Evolutionary conservation across 805 yeast species (phyloP).

Genomic region (Candida yuanshanica): DNA sequence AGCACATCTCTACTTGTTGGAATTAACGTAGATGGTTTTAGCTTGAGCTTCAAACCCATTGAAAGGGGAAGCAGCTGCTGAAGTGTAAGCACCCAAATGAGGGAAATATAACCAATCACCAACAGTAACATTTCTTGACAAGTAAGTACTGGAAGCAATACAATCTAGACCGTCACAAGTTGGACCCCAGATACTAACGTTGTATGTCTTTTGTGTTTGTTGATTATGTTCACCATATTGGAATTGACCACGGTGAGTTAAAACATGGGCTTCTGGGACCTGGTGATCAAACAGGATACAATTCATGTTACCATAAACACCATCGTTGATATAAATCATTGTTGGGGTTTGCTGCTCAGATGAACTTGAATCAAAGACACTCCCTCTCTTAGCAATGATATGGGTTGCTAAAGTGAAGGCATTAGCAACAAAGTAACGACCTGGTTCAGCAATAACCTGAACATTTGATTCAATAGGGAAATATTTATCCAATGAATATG

Average conservation of each 20-base stretch:
- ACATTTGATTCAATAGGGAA: constrained; percentile 48
- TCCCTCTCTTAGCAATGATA: constrained; percentile 76
- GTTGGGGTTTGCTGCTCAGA: constrained; percentile 32
- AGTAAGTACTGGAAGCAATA: constrained; percentile 44
- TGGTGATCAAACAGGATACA: constrained; percentile 93
- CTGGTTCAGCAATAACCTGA: constrained; percentile 84
- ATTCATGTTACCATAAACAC: constrained; percentile 92
- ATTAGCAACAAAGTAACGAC: constrained; percentile 79
- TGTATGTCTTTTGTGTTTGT: constrained; percentile 18
- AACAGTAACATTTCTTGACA: constrained; percentile 58
- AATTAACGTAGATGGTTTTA: constrained; percentile 58
- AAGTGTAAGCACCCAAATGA: constrained; percentile 85
- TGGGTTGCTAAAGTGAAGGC: constrained; percentile 82
- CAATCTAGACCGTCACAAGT: constrained; percentile 97
- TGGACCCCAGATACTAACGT: constrained; percentile 92
- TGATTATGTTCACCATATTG: constrained; percentile 28
- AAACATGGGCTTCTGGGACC: constrained; percentile 61
- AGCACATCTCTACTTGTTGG: constrained; percentile 11
- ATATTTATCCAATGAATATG: constrained; percentile 44
- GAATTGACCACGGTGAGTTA: constrained; percentile 48
- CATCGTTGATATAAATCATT: constrained; percentile 89
- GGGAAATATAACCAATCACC: constrained; percentile 94
- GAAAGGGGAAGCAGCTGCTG: constrained; percentile 87
- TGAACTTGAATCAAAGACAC: constrained; percentile 23
- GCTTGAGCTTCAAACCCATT: constrained; percentile 75